These are phyloP conservation scores for Neurospora sp. DNA, from an alignment of 495 filamentous ascomycete species.

Conservation along the genomic window DNA sequence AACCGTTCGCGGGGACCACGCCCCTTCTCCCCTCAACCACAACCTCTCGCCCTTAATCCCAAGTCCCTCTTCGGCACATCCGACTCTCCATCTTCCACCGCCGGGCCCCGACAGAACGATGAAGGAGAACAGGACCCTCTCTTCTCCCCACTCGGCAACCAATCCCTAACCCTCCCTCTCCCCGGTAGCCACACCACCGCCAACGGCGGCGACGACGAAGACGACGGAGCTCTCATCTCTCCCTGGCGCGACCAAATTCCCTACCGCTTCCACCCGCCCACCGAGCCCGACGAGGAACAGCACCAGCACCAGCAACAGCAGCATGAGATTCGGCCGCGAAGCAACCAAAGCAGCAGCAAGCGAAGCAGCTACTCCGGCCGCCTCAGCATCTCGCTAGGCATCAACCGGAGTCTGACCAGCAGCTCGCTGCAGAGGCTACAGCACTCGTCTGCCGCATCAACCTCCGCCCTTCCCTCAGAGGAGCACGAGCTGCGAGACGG, in stretches of 20 bases:
- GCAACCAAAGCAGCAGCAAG: background rate
- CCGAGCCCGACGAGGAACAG: background rate
- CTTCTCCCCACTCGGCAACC: background rate
- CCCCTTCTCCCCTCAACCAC: constrained; percentile 45
- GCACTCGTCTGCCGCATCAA: background rate
- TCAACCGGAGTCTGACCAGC: background rate
- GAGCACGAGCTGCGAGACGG: background rate
- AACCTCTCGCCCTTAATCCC: constrained; percentile 27
- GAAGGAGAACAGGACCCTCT: background rate
- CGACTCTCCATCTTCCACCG: background rate
- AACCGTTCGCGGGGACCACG: constrained; percentile 37
- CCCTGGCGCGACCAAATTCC: background rate
- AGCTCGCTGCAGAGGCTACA: background rate
- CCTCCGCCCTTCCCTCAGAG: background rate
- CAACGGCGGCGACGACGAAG: constrained; percentile 9
- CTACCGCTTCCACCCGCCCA: constrained; percentile 1
- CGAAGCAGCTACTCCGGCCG: background rate
- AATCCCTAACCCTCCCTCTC: background rate
- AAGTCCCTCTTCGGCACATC: constrained; percentile 22
- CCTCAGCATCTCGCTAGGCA: background rate
- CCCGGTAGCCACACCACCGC: background rate
- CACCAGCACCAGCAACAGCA: background rate
- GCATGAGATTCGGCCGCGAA: background rate
- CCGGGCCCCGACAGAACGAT: background rate
- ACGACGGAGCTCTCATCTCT: constrained; percentile 18